These are phyloP conservation scores for Monosiga brevicollis DNA, from an alignment of 78 protist species.

Conservation along the genomic window DNA sequence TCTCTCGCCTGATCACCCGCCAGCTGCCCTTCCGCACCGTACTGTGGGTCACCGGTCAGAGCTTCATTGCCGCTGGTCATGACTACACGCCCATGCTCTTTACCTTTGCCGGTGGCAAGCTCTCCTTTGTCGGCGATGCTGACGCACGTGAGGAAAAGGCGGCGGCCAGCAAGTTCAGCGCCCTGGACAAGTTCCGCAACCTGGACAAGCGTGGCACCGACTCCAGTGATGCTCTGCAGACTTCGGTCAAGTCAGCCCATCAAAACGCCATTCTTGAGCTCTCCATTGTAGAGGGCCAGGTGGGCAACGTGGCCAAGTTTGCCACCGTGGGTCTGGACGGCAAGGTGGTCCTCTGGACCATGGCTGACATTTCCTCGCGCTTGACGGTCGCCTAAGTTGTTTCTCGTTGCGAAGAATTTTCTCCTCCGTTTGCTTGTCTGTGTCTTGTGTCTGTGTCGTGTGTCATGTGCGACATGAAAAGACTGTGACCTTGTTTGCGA, in stretches of 20 bases:
- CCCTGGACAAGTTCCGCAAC: constrained; percentile 16
- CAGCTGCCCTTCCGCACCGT: constrained; percentile 51
- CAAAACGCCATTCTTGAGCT: constrained; percentile 58
- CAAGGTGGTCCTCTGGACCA: constrained; percentile 53
- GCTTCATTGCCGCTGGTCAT: constrained; percentile 62
- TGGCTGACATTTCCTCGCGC: no score
- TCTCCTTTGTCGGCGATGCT: constrained; percentile 13
- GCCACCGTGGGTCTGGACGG: constrained; percentile 73
- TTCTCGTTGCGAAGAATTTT: no score
- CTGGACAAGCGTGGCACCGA: not conserved
- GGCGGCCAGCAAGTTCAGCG: constrained; percentile 1
- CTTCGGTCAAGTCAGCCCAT: constrained; percentile 50
- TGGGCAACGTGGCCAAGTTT: constrained; percentile 47
- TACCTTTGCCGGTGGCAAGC: constrained; percentile 25
- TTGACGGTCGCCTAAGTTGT: no score
- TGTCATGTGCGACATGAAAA: no score
- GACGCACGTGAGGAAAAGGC: constrained; percentile 43
- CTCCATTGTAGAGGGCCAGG: constrained; percentile 15
- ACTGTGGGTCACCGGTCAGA: constrained; percentile 42
- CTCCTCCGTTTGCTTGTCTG: no score
- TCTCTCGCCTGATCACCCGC: not conserved
- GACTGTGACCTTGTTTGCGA: no score
- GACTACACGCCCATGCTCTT: constrained; percentile 53
- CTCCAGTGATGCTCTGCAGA: constrained; percentile 1
- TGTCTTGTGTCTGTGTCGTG: no score